Percentiles rank a stretch among this genome's conserved stretches.
Conservation (phyloP, 2,329 filamentous ascomycete species). For the Calonectria ilicicola region DNA sequence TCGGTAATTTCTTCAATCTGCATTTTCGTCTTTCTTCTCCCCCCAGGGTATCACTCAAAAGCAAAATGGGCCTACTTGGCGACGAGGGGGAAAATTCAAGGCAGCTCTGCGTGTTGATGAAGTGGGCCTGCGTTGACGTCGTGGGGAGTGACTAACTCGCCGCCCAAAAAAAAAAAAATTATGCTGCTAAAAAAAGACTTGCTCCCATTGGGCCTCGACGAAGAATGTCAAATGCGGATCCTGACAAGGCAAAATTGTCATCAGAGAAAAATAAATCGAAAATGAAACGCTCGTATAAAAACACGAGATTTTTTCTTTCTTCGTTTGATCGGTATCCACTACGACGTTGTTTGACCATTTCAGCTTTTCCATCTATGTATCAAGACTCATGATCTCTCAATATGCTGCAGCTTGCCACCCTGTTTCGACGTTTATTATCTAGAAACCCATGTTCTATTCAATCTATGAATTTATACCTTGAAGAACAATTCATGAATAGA, state of each 20-base stretch:
- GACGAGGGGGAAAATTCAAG: neutral
- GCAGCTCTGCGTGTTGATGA: slow-evolving; percentile 10
- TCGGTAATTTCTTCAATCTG: slow-evolving; percentile 58
- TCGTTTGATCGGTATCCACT: no score
- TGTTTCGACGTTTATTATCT: neutral
- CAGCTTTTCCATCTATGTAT: neutral
- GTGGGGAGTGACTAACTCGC: slow-evolving; percentile 23
- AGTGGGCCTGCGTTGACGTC: slow-evolving; percentile 23
- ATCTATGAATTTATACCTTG: neutral
- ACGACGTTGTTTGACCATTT: neutral
- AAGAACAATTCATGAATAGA: neutral
- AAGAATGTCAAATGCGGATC: slow-evolving; percentile 21
- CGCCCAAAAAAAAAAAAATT: slow-evolving; percentile 40
- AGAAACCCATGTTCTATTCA: neutral
- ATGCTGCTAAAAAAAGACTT: slow-evolving; percentile 29
- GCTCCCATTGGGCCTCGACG: slow-evolving; percentile 38
- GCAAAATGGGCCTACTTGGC: neutral
- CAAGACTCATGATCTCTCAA: neutral
- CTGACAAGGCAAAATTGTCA: neutral
- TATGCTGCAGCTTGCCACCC: neutral
- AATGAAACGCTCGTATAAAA: no score
- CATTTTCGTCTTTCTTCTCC: slow-evolving; percentile 43
- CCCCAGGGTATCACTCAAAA: neutral
- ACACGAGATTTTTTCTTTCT: no score
- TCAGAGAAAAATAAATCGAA: neutral